Percentiles rank a stretch among this genome's conserved stretches.
Evolutionary conservation across 192 early-diverging fungal species (phyloP).

Genomic region (Umbelopsis ramanniana): DNA sequence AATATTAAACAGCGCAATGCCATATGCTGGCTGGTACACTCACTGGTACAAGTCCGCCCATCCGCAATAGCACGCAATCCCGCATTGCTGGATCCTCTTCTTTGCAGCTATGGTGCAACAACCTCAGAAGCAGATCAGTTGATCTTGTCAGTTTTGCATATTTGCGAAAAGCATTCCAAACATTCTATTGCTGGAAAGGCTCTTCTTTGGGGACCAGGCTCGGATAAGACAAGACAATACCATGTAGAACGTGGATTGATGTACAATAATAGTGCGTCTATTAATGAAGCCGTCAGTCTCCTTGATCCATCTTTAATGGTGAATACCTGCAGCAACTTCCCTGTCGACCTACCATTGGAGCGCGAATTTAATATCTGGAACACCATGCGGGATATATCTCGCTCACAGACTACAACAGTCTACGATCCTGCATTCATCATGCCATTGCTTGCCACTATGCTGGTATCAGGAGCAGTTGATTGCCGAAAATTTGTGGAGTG

Average conservation of each 20-base stretch:
- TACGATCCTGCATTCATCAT: conserved; percentile 78
- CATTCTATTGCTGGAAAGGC: conserved; percentile 63
- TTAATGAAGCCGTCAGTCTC: conserved; percentile 59
- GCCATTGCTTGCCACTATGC: conserved; percentile 64
- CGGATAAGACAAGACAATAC: conserved; percentile 46
- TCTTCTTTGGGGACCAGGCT: conserved; percentile 61
- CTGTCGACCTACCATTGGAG: conserved; percentile 46
- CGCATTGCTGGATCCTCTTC: conserved; percentile 49
- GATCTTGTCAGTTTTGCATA: conserved; percentile 56
- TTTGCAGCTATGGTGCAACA: conserved; percentile 64
- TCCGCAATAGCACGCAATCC: conserved; percentile 49
- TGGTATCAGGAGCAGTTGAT: conserved; percentile 59
- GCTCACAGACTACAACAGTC: not conserved
- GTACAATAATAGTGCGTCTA: conserved; percentile 42
- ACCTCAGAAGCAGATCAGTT: conserved; percentile 55
- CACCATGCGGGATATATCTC: not conserved
- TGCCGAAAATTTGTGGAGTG: conserved; percentile 65
- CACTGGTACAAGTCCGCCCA: conserved; percentile 55
- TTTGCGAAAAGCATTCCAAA: conserved; percentile 60
- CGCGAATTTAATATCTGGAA: not conserved
- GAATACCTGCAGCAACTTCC: conserved; percentile 59
- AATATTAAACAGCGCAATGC: conserved; percentile 42
- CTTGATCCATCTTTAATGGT: conserved; percentile 72
- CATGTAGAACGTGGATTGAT: conserved; percentile 36
- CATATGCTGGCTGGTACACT: conserved; percentile 55